Base-by-base conservation (phyloP, 2,329 filamentous ascomycete genomes). In the Chaetomium strumarium region DNA sequence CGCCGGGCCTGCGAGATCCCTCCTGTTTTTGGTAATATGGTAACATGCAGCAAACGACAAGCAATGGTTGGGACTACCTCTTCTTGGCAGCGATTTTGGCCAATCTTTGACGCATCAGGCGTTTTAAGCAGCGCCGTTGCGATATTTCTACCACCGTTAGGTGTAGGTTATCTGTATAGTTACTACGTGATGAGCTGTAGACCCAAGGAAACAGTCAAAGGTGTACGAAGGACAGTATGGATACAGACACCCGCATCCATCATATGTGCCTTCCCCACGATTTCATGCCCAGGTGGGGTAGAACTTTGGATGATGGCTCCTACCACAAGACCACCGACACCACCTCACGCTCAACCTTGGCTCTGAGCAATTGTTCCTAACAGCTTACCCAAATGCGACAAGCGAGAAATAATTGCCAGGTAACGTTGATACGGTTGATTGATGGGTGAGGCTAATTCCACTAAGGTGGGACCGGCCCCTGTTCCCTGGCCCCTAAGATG, bases 331-430 rank as follows among this genome's bases (percentile, higher is more conserved):
- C 24, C 24, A 24, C 24, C 24, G 7, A n/a, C n/a, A n/a, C n/a
- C n/a, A n/a, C n/a, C n/a, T 24, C 24, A 24, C 47, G 20, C 38
- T 37, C 39, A 51, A 48, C 44, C 52, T 43, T 51, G 46, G 42
- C 13, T 24, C 30, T 41, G 52, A 52, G 55, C 57, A 59, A 56
- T 59, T 59, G 24, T 24, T 24, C 24, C 24, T 24, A 24, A 7
- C 7, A 24, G 52, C 50, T 49, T 61, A 30, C 58, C 60, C 46
- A 45, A 58, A 56, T 37, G 3, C 10, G 56, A 53, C 49, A 59
- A 60, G 60, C 53, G 56, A 43, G 24, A 24, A 4, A 24, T 24
- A 24, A 24, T 24, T 24, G 24, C 24, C 24, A 24, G 24, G 24
- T 24, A 24, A 24, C n/a, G n/a, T n/a, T n/a, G n/a, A n/a, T n/a